Evolutionary conservation across 768 basidiomycete species (phyloP), one percentile per base, ranked within the genome.

Genomic region (Pisolithus sp.): DNA sequence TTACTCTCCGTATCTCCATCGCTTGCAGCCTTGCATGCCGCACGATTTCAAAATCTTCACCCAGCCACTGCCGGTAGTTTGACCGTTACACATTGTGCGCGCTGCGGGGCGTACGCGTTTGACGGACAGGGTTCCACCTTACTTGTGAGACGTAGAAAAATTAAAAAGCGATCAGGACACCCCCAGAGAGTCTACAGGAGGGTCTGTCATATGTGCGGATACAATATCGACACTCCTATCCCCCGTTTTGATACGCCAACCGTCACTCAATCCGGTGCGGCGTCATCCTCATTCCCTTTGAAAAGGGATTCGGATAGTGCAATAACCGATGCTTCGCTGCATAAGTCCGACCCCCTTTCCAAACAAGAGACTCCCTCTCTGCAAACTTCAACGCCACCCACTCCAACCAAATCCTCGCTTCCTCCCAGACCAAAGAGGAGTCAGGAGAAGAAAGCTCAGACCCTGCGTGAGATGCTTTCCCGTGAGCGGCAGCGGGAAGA

Each of bases 1-100:
- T 66, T 88, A 49, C 71, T 78, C 24, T 55, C 76, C 4, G 57
- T 78, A 36, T 82, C 84, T 2, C 75, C 82, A 8, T 45, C 71
- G 31, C 77, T 89, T 45, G 77, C 87, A 13, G 85, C 86, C 37
- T 70, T 85, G 26, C 85, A 89, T 61, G 65, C 75, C 0, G 59
- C 70, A 13, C 75, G 79, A 44, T 66, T 68, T 17, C 68, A 63
- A 45, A 48, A 60, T 7, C 54, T 70, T 45, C 63, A 65, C 41
- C 57, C 68, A 55, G 60, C 64, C 28, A 45, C 57, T 40, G 64
- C 66, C 21, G 20, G 52, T 37, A 7, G 52, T 34, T 54, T 68
- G 31, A 49, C 44, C 24, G 39, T 50, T 20, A 60, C 69, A 4
- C 69, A 74, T 40, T 88, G 84, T 61, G 43, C 64, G 5, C 72